Evolutionary conservation across 805 yeast genomes (phyloP).

Genomic region (Peterozyma xylosa): DNA sequence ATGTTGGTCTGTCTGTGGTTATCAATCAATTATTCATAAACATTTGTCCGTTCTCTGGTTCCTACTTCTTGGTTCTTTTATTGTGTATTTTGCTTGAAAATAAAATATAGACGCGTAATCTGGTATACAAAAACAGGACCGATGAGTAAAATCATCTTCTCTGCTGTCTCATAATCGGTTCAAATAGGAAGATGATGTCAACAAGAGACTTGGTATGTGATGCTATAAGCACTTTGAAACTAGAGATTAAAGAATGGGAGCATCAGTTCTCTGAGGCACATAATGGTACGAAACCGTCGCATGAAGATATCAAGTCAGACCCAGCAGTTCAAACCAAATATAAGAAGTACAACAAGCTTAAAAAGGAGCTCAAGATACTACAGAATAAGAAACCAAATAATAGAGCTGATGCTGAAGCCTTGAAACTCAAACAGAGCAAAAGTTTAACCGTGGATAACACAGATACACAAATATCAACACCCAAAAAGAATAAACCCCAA

Average conservation of each 20-base stretch:
- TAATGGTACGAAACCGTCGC: constrained; percentile 35
- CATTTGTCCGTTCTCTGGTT: too few species aligned
- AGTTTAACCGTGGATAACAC: not conserved
- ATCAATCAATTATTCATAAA: too few species aligned
- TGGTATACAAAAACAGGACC: too few species aligned
- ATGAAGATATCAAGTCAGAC: constrained; percentile 36
- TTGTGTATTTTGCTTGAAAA: too few species aligned
- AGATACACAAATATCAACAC: constrained; percentile 1
- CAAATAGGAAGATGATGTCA: too few species aligned
- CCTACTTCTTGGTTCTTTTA: too few species aligned
- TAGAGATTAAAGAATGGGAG: constrained; percentile 51
- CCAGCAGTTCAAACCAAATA: constrained; percentile 25
- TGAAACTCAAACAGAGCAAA: too few species aligned
- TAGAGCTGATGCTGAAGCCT: constrained; percentile 1
- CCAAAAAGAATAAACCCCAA: constrained; percentile 5
- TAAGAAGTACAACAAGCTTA: constrained; percentile 23
- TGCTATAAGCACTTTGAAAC: constrained; percentile 21
- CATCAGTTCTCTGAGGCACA: constrained; percentile 28
- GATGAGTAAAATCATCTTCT: too few species aligned
- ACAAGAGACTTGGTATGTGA: too few species aligned
- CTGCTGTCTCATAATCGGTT: too few species aligned
- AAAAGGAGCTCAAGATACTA: constrained; percentile 11
- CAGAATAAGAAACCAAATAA: constrained; percentile 14
- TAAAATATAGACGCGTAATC: too few species aligned
- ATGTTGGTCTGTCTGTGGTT: not conserved